These are phyloP conservation scores for Lachancea meyersii DNA, from an alignment of 805 yeast species.

Conservation along the genomic window DNA sequence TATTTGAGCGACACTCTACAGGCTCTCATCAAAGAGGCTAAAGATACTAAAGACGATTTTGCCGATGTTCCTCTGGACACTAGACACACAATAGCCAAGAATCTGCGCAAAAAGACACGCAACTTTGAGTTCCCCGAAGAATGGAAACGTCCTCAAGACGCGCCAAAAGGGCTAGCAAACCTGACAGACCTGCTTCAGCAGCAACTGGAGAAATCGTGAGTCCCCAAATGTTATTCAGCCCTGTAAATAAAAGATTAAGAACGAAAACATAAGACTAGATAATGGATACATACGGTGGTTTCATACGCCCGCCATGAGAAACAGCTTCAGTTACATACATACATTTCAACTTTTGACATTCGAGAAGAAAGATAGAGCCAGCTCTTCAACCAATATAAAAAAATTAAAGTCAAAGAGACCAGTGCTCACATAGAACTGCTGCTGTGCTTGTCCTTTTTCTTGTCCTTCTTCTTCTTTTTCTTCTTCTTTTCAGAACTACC, in stretches of 20 bases:
- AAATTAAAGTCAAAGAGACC: too few relatives aligned
- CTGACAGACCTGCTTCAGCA: conserved; percentile 15
- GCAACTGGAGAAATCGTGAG: conserved; percentile 6
- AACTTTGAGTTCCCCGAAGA: conserved; percentile 60
- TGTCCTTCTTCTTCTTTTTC: conserved; percentile 49
- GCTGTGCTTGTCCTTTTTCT: conserved; percentile 37
- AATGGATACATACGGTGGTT: background rate
- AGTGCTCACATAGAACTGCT: conserved; percentile 1
- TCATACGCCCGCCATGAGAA: background rate
- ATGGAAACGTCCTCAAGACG: conserved; percentile 74
- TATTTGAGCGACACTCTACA: conserved; percentile 59
- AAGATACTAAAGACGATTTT: conserved; percentile 55
- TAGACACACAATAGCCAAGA: conserved; percentile 53
- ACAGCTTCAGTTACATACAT: background rate
- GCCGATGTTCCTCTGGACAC: conserved; percentile 76
- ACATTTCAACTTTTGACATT: background rate
- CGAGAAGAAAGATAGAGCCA: background rate
- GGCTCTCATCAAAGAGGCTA: conserved; percentile 57
- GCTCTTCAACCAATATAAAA: background rate
- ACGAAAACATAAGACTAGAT: background rate
- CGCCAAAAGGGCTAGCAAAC: conserved; percentile 41
- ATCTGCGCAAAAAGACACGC: conserved; percentile 37
- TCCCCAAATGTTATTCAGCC: background rate
- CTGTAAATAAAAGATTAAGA: conserved; percentile 1
- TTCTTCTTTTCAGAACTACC: conserved; percentile 37